These are phyloP conservation scores for Trebouxia gelatinosa DNA, from an alignment of 163 green algal genomes.

Conservation along the genomic window DNA sequence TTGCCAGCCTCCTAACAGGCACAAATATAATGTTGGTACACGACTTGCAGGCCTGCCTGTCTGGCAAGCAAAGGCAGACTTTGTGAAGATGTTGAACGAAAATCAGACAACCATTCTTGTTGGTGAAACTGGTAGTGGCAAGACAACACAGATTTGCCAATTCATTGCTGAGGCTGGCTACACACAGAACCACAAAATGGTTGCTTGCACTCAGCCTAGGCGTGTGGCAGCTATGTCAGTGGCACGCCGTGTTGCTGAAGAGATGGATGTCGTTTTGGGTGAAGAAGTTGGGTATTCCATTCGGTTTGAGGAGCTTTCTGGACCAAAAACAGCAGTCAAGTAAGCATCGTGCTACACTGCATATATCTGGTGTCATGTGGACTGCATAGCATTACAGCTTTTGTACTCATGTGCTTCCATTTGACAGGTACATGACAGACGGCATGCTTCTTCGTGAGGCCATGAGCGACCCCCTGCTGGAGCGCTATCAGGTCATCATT, in stretches of 20 bases:
- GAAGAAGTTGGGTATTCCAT: constrained; percentile 99
- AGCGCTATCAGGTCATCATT: constrained; percentile 96
- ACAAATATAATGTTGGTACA: not conserved
- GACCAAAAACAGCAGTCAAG: constrained; percentile 93
- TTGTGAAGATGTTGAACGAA: constrained; percentile 88
- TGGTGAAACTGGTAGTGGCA: constrained; percentile 93
- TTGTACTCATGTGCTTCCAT: not conserved
- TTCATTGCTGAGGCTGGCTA: constrained; percentile 95
- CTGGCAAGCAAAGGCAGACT: constrained; percentile 95
- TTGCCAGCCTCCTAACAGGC: too few relatives aligned
- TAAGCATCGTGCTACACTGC: constrained; percentile 48
- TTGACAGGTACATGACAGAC: constrained; percentile 92
- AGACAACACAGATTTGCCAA: constrained; percentile 98
- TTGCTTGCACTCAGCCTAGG: constrained; percentile 96
- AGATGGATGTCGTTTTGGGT: constrained; percentile 98
- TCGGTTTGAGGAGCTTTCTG: constrained; percentile 96
- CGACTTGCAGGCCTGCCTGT: constrained; percentile 75
- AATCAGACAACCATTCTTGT: constrained; percentile 96
- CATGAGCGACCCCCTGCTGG: constrained; percentile 95
- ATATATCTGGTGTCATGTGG: not conserved
- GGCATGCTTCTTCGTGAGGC: constrained; percentile 98
- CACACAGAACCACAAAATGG: constrained; percentile 70
- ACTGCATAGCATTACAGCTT: too few relatives aligned
- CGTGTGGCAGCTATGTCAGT: constrained; percentile 98
- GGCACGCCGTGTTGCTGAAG: constrained; percentile 92